Conservation (phyloP, 2,329 filamentous ascomycete species). For the Sporothrix dimorphospora region DNA sequence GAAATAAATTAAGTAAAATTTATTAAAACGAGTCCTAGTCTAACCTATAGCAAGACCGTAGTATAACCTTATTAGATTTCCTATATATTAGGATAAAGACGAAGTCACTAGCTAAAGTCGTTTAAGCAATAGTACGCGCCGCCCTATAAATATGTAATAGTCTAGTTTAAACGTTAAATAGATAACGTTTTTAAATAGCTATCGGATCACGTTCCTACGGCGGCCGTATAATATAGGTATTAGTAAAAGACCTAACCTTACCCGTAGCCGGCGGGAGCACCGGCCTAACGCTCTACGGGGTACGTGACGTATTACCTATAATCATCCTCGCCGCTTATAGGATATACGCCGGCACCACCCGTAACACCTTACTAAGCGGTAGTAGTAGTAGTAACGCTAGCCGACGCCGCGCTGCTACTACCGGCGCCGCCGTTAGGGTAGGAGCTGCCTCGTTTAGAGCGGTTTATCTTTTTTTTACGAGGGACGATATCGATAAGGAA, state of each 20-base stretch:
- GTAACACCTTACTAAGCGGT: conserved; percentile 47
- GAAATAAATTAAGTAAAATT: too few relatives aligned
- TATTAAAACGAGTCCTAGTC: too few relatives aligned
- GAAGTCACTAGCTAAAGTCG: too few relatives aligned
- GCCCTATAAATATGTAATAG: neutral
- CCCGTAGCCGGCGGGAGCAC: conserved; percentile 71
- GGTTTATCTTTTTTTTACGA: conserved; percentile 85
- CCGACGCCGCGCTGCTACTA: conserved; percentile 56
- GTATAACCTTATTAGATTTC: too few relatives aligned
- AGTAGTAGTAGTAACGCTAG: conserved; percentile 40
- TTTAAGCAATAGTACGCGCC: neutral
- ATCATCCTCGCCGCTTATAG: conserved; percentile 71
- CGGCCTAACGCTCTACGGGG: too few relatives aligned
- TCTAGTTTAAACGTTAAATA: neutral
- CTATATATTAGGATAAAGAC: too few relatives aligned
- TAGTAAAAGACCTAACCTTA: conserved; percentile 84
- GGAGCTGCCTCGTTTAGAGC: conserved; percentile 72
- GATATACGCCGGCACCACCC: conserved; percentile 57
- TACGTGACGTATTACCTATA: too few relatives aligned
- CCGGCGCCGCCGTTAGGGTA: conserved; percentile 33
- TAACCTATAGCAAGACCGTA: too few relatives aligned
- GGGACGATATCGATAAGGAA: conserved; percentile 99
- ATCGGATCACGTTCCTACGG: conserved; percentile 68
- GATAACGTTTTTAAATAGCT: neutral
- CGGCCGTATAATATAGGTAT: conserved; percentile 76